These are phyloP conservation scores for Paraphaeosphaeria minitans DNA, from an alignment of 2,329 filamentous ascomycete genomes.

Conservation along the genomic window DNA sequence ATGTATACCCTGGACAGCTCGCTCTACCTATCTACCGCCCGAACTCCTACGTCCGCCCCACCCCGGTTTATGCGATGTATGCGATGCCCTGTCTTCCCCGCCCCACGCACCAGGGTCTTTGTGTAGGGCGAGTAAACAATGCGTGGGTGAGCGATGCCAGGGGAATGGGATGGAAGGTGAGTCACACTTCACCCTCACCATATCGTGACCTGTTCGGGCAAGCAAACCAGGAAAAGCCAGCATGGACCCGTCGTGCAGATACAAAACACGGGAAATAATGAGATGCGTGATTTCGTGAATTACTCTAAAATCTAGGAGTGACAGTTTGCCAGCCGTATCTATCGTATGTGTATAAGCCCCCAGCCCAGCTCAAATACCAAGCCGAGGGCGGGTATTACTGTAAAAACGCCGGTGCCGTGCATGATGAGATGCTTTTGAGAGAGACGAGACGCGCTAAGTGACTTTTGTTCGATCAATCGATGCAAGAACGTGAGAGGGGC, in stretches of 20 bases:
- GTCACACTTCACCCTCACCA: neutral
- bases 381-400: constrained; percentile 4
- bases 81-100: neutral
- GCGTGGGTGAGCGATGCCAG: neutral
- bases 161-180: neutral
- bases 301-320: constrained; percentile 1
- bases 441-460: neutral
- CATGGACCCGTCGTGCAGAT: no score
- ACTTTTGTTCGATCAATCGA: neutral
- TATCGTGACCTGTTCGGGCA: no score
- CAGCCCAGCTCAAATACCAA: neutral
- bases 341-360: neutral
- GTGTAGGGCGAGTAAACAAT: neutral
- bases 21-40: neutral
- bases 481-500: neutral
- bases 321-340: neutral
- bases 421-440: neutral
- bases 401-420: neutral
- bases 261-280: neutral
- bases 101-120: neutral
- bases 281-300: constrained; percentile 4
- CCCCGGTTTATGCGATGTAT: no score
- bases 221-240: no score
- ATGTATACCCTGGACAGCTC: neutral
- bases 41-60: neutral